These are phyloP conservation scores for Diplotaxis tenuifolia DNA, from an alignment of 345 rosid genomes.

Conservation along the genomic window DNA sequence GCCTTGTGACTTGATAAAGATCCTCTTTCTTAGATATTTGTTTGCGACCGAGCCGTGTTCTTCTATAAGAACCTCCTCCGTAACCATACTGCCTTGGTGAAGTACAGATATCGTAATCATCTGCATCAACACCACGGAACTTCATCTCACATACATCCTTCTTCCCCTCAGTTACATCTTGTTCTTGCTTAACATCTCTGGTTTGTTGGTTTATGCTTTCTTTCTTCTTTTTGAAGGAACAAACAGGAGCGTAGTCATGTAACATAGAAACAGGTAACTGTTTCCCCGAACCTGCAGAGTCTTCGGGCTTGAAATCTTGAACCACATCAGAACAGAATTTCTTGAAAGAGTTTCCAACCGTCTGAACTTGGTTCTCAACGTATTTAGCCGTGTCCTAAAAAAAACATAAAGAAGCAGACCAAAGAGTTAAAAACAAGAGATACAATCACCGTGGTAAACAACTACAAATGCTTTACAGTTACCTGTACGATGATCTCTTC, in stretches of 20 bases:
- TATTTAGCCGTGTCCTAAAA: constrained; percentile 69
- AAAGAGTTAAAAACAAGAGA: not conserved
- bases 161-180: constrained; percentile 28
- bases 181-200: constrained; percentile 34
- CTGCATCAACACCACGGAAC: constrained; percentile 36
- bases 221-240: constrained; percentile 41
- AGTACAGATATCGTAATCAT: constrained; percentile 40
- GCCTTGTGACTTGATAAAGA: constrained; percentile 20
- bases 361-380: constrained; percentile 77
- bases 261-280: constrained; percentile 20
- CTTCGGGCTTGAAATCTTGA: constrained; percentile 60
- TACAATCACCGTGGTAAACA: not conserved
- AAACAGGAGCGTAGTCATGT: constrained; percentile 41
- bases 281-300: constrained; percentile 38
- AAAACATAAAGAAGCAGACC: not conserved
- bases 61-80: constrained; percentile 34
- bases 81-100: constrained; percentile 33
- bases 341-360: constrained; percentile 72
- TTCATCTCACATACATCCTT: constrained; percentile 33
- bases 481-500: constrained; percentile 88
- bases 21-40: constrained; percentile 34
- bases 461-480: not conserved
- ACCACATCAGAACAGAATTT: constrained; percentile 72
- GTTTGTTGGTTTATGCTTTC: constrained; percentile 34
- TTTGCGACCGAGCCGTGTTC: constrained; percentile 31